A percentile compares a stretch with the other conserved stretches of the same genome.
These are phyloP conservation scores for Diacronema lutheri DNA, from an alignment of 78 protist genomes.

Conservation along the genomic window DNA sequence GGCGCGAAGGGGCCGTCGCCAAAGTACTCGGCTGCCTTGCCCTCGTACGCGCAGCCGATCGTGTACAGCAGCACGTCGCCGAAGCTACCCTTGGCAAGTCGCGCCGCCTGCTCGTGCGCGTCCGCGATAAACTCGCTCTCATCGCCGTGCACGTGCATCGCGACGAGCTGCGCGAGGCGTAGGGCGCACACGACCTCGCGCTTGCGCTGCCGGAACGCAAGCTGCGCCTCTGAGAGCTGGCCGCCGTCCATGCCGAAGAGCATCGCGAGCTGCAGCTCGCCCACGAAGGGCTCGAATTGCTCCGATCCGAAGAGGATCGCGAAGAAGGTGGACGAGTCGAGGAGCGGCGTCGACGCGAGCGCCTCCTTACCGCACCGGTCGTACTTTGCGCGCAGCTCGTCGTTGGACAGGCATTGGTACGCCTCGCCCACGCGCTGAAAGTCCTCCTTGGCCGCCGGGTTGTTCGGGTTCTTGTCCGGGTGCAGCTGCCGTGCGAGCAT, in stretches of 20 bases:
- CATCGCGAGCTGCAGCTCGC: neutral
- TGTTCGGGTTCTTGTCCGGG: constrained; percentile 19
- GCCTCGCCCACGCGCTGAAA: constrained; percentile 19
- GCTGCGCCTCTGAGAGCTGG: neutral
- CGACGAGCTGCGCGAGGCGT: neutral
- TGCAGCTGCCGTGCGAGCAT: neutral
- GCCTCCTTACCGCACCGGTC: neutral
- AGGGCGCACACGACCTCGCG: neutral
- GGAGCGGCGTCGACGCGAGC: neutral
- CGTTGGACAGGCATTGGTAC: neutral
- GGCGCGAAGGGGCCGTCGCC: no score
- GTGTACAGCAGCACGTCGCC: constrained; percentile 7
- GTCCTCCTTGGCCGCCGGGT: neutral
- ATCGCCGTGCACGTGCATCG: neutral
- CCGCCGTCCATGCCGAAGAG: neutral
- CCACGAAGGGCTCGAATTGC: neutral
- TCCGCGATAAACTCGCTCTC: neutral
- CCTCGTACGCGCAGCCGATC: neutral
- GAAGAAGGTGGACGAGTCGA: constrained; percentile 5
- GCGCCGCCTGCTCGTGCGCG: neutral
- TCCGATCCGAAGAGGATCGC: constrained; percentile 9
- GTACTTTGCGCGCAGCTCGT: constrained; percentile 16
- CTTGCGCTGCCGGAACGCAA: neutral
- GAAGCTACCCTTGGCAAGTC: neutral
- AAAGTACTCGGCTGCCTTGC: neutral